Evolutionary conservation across 1,284 basidiomycete genomes (phyloP).

Genomic region (Trametes pubescens): DNA sequence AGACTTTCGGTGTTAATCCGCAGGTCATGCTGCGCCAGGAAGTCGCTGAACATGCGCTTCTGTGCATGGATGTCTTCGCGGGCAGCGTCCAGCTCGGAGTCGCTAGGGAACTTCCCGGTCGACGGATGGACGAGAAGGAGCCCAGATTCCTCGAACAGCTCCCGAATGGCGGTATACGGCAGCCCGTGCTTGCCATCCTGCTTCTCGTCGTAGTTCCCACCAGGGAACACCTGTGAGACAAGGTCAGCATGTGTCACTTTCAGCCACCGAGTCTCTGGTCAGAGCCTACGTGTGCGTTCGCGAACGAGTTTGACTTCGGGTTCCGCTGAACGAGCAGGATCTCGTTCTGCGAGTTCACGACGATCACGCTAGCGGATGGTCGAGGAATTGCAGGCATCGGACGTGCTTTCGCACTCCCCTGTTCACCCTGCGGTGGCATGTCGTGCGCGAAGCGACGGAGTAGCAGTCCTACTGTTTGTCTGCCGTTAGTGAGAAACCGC

Average conservation of each 20-base stretch:
- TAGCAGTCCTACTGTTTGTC: neutral
- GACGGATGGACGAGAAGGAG: constrained; percentile 62
- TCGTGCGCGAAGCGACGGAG: constrained; percentile 1
- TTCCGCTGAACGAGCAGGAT: constrained; percentile 74
- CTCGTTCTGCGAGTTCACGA: constrained; percentile 71
- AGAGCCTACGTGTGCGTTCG: constrained; percentile 66
- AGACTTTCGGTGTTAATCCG: constrained; percentile 54
- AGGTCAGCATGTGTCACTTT: neutral
- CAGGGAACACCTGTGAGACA: constrained; percentile 69
- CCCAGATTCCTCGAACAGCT: constrained; percentile 79
- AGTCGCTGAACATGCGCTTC: constrained; percentile 57
- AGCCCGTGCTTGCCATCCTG: constrained; percentile 60
- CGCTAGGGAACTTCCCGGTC: constrained; percentile 39
- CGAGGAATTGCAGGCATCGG: constrained; percentile 36
- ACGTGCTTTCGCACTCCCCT: neutral
- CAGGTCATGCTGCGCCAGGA: constrained; percentile 57
- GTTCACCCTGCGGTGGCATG: constrained; percentile 12
- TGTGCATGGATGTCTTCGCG: constrained; percentile 65
- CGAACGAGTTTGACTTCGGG: constrained; percentile 67
- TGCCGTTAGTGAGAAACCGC: neutral
- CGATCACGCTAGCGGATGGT: constrained; percentile 69
- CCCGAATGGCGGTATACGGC: constrained; percentile 69
- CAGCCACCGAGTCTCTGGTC: constrained; percentile 1
- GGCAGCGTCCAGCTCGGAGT: constrained; percentile 56
- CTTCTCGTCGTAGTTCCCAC: constrained; percentile 67